Conservation (phyloP, 306 rosid genomes). For the Vigna angularis region DNA sequence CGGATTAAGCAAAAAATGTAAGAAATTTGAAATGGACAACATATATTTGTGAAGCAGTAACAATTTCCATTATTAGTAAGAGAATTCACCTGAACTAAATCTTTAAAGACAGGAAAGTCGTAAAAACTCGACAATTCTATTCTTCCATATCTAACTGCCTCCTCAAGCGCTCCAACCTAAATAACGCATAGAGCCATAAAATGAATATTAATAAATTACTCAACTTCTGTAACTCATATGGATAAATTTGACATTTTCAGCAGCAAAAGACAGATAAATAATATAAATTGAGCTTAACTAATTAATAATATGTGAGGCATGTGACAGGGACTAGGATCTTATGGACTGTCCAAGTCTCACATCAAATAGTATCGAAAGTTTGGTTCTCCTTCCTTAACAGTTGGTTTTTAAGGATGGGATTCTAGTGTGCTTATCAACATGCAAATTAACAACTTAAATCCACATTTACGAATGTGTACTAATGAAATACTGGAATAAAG, state of each 20-base stretch:
- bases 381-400: too few species aligned
- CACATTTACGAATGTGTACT: slow-evolving; percentile 12
- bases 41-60: slow-evolving; percentile 19
- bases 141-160: slow-evolving; percentile 90
- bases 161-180: slow-evolving; percentile 90
- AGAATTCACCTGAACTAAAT: slow-evolving; percentile 78
- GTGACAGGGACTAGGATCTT: too few species aligned
- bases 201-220: slow-evolving; percentile 10
- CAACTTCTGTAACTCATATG: slow-evolving; percentile 14
- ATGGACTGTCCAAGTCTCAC: too few species aligned
- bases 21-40: neutral
- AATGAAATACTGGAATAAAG: slow-evolving; percentile 13
- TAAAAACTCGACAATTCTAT: slow-evolving; percentile 73
- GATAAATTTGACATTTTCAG: neutral
- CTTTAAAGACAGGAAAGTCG: slow-evolving; percentile 70
- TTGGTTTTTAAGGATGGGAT: too few species aligned
- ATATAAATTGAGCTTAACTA: neutral
- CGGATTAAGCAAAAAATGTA: neutral
- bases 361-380: too few species aligned
- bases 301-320: slow-evolving; percentile 21
- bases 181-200: slow-evolving; percentile 36
- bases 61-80: neutral
- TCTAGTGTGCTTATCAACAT: neutral
- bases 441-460: slow-evolving; percentile 23
- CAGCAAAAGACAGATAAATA: neutral